Percentiles rank a stretch among this genome's conserved stretches.
Conservation (phyloP, 352 stramenopile species). For the Phytophthora sojae region DNA sequence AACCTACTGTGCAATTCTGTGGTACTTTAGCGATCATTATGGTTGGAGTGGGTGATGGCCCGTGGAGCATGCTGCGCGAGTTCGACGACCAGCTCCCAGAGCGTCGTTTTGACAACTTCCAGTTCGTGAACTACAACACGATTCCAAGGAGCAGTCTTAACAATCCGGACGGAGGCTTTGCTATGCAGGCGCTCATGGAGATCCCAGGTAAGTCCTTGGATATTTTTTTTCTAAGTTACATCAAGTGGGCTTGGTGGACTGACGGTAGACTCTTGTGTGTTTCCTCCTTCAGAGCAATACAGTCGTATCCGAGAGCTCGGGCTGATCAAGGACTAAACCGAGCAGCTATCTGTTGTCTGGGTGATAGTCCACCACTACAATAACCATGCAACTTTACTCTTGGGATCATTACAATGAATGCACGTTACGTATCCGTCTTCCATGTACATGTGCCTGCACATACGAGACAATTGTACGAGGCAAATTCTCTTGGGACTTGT, state of each 20-base stretch:
- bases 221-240: constrained; percentile 8
- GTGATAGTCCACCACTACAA: no score
- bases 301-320: constrained; percentile 54
- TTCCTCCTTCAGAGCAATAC: constrained; percentile 59
- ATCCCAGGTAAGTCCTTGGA: constrained; percentile 53
- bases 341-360: neutral
- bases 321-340: constrained; percentile 43
- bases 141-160: constrained; percentile 46
- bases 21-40: constrained; percentile 53
- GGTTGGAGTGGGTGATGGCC: constrained; percentile 79
- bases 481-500: no score
- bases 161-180: constrained; percentile 53
- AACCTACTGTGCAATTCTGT: constrained; percentile 17
- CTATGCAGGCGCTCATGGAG: constrained; percentile 56
- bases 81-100: constrained; percentile 78
- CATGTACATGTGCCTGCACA: no score
- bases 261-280: constrained; percentile 25
- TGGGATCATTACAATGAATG: neutral
- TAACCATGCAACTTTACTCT: neutral
- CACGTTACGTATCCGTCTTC: neutral
- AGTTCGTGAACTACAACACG: constrained; percentile 85
- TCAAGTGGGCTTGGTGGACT: constrained; percentile 11
- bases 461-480: neutral
- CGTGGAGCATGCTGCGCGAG: constrained; percentile 80
- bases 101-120: constrained; percentile 84